Evolutionary conservation across 768 basidiomycete species (phyloP).

Genomic region (Lentinus tigrinus): DNA sequence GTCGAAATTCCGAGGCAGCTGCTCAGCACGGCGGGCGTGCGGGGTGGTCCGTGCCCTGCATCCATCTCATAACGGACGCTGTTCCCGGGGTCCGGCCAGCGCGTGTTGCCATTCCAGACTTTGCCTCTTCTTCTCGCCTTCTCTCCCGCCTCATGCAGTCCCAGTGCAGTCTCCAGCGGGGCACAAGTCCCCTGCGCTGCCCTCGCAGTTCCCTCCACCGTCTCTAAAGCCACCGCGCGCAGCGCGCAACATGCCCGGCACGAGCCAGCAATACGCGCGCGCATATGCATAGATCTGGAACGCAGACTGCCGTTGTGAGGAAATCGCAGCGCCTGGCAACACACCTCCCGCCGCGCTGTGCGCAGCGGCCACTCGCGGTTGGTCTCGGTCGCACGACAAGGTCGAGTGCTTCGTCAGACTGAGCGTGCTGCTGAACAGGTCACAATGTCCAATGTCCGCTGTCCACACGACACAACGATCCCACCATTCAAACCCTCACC

Average conservation of each 20-base stretch:
- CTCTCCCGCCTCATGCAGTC: slow-evolving; percentile 3
- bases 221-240: neutral
- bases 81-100: slow-evolving; percentile 16
- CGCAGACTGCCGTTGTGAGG: neutral
- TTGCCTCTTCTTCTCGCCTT: slow-evolving; percentile 4
- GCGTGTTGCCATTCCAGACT: slow-evolving; percentile 24
- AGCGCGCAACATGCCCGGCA: neutral
- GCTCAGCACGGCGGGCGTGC: neutral
- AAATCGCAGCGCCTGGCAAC: neutral
- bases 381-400: no score
- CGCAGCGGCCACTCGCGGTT: neutral
- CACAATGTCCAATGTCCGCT: neutral
- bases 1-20: neutral
- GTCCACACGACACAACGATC: neutral
- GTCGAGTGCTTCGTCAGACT: no score
- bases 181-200: neutral
- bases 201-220: neutral
- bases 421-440: no score
- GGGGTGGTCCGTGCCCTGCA: slow-evolving; percentile 22
- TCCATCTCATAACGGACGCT: slow-evolving; percentile 1
- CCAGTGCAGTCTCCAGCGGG: no score
- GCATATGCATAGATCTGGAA: neutral
- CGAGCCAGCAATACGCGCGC: neutral
- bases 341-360: no score
- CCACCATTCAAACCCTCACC: neutral